Percentiles rank a stretch among this genome's conserved stretches.
Evolutionary conservation across 805 yeast genomes (phyloP).

Genomic region (Ogataea haglerorum): DNA sequence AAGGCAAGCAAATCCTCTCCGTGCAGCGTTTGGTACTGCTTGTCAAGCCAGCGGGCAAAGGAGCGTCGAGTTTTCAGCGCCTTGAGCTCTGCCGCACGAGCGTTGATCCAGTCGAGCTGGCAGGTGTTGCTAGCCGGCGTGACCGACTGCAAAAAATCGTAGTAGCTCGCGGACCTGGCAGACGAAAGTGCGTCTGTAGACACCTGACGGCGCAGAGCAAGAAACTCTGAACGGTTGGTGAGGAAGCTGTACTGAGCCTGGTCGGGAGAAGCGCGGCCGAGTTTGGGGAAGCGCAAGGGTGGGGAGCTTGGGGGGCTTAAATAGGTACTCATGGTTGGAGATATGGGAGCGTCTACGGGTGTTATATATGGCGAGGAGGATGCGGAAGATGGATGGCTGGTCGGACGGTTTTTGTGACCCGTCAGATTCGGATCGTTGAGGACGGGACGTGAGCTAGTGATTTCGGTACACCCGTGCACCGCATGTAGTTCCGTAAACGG

Average conservation of each 20-base stretch:
- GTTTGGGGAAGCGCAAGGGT: slow-evolving; percentile 10
- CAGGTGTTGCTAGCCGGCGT: slow-evolving; percentile 11
- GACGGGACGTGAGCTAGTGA: too few species aligned
- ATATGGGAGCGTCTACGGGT: not conserved
- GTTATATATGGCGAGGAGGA: not conserved
- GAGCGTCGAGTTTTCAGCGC: slow-evolving; percentile 10
- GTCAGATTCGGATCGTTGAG: not conserved
- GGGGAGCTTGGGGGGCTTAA: slow-evolving; percentile 4
- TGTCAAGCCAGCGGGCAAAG: slow-evolving; percentile 17
- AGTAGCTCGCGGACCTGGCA: slow-evolving; percentile 10
- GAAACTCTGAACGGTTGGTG: slow-evolving; percentile 8
- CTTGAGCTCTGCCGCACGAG: slow-evolving; percentile 7
- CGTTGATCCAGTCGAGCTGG: slow-evolving; percentile 19
- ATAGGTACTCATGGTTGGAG: not conserved
- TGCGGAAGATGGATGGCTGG: slow-evolving; percentile 1
- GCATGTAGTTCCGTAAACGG: not conserved
- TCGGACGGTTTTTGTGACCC: not conserved
- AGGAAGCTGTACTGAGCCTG: slow-evolving; percentile 5
- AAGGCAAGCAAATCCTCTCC: slow-evolving; percentile 2
- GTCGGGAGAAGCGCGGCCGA: not conserved
- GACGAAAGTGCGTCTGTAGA: slow-evolving; percentile 7
- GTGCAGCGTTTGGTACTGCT: slow-evolving; percentile 11
- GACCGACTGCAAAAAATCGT: slow-evolving; percentile 10
- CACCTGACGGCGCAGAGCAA: slow-evolving; percentile 6
- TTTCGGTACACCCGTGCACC: not conserved